These are phyloP conservation scores for Grosmannia penicillata DNA, from an alignment of 2,329 filamentous ascomycete genomes.

Conservation along the genomic window DNA sequence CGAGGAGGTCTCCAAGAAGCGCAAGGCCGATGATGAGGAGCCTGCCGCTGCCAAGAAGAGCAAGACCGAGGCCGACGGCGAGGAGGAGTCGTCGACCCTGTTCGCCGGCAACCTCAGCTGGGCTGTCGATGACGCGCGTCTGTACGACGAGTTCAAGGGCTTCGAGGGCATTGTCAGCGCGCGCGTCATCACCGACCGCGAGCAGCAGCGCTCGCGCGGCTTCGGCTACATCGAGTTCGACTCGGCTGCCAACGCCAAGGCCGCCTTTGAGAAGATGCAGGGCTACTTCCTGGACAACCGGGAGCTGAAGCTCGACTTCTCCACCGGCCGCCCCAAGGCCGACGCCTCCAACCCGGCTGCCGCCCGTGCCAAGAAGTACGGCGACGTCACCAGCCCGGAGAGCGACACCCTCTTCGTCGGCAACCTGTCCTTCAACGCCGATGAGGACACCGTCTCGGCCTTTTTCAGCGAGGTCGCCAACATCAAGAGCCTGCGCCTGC, in stretches of 20 bases:
- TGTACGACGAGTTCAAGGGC: conserved; percentile 66
- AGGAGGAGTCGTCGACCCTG: conserved; percentile 47
- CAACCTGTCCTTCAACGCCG: conserved; percentile 74
- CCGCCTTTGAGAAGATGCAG: conserved; percentile 24
- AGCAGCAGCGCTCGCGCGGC: conserved; percentile 70
- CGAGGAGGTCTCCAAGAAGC: conserved; percentile 45
- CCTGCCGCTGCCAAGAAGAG: conserved; percentile 48
- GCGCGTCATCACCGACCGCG: conserved; percentile 73
- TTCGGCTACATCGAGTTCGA: conserved; percentile 89
- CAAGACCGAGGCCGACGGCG: conserved; percentile 39
- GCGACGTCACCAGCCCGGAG: conserved; percentile 65
- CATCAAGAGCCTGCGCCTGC: conserved; percentile 70
- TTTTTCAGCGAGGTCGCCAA: conserved; percentile 58
- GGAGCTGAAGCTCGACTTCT: conserved; percentile 25
- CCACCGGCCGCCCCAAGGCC: conserved; percentile 15
- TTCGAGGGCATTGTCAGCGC: conserved; percentile 59
- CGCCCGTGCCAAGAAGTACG: conserved; percentile 54
- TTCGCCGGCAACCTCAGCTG: conserved; percentile 87
- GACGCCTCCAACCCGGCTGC: conserved; percentile 37
- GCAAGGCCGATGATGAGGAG: conserved; percentile 44
- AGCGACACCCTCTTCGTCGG: conserved; percentile 83
- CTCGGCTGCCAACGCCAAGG: conserved; percentile 32
- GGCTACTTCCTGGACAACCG: conserved; percentile 21
- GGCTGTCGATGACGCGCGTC: conserved; percentile 74
- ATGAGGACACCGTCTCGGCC: conserved; percentile 59